Evolutionary conservation across 495 filamentous ascomycete genomes (phyloP).

Genomic region (Talaromyces thailandensis): DNA sequence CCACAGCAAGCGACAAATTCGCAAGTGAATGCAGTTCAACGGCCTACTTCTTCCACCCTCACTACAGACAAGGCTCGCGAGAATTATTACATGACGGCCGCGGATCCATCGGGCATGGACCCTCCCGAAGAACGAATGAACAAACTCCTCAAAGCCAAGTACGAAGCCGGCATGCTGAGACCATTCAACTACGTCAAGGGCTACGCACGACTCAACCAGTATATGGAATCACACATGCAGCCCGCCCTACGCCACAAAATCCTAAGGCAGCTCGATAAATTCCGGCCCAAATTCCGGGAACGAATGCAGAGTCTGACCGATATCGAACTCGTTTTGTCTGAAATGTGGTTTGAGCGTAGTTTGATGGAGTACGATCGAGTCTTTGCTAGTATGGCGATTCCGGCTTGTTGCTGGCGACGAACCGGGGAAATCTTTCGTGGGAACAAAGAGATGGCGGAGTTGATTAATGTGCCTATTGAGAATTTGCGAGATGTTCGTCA

Average conservation of each 20-base stretch:
- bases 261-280: constrained; percentile 78
- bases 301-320: constrained; percentile 86
- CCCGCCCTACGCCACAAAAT: constrained; percentile 76
- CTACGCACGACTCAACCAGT: constrained; percentile 77
- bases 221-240: constrained; percentile 83
- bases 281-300: constrained; percentile 92
- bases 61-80: constrained; percentile 78
- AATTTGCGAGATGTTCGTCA: constrained; percentile 75
- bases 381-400: constrained; percentile 98
- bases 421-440: constrained; percentile 97
- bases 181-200: constrained; percentile 98
- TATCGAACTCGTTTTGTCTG: constrained; percentile 84
- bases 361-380: constrained; percentile 97
- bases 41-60: constrained; percentile 44
- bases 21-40: constrained; percentile 48
- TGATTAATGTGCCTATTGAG: constrained; percentile 90
- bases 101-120: constrained; percentile 86
- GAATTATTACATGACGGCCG: constrained; percentile 90
- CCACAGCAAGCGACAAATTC: constrained; percentile 33
- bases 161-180: constrained; percentile 85
- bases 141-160: constrained; percentile 87
- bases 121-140: constrained; percentile 92
- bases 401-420: constrained; percentile 93
- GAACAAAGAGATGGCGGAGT: constrained; percentile 97
- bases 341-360: constrained; percentile 97